Base-by-base conservation (phyloP, 1,284 basidiomycete species). In the Phlebopus sp. region DNA sequence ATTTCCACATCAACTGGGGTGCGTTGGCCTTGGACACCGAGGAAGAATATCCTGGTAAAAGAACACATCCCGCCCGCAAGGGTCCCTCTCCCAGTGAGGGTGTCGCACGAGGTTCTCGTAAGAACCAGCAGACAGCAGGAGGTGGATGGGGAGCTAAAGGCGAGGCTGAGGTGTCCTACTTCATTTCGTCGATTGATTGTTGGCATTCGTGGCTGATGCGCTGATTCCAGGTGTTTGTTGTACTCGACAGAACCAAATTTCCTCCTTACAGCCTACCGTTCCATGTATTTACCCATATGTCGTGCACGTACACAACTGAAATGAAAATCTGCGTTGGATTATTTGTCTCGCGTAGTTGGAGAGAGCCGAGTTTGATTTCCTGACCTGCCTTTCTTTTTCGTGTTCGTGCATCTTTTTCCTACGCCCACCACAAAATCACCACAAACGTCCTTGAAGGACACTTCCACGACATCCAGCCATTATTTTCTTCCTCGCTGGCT, bases 41-140 rank as follows among this genome's bases (percentile, higher is more conserved):
- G 65, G 87, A 90, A 67, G 86, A 90, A 70, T 79, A 84, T 73
- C 83, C 86, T 90, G 87, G 87, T 90, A 90, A 90, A 84, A 73
- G 77, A 64, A 89, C 79, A 70, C 80, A 84, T 74, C 86, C 81
- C 76, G 76, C 59, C 64, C 55, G 48, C 40, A 29, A 54, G 59
- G 58, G 65, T 69, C 63, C 66, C 59, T 61, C 56, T 46, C 21
- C 40, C 19, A 45, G 0, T 18, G 57, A 51, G 64, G 64, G 68
- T 60, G 55, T 55, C 64, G 59, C 55, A 39, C 44, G 10, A 5
- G 53, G 64, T 57, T 62, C 58, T 43, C 37, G 53, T 52, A 47
- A 59, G 63, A 49, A 54, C 62, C 37, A 31, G 60, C 50, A 42
- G 61, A 50, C 54, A 66, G 74, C 60, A 56, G 84, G 87, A 77